A percentile compares a stretch with the other conserved stretches of the same genome.
phyloP scores from a whole-genome alignment of 2,329 filamentous ascomycete species.

The Sporothrix curviconia region DNA sequence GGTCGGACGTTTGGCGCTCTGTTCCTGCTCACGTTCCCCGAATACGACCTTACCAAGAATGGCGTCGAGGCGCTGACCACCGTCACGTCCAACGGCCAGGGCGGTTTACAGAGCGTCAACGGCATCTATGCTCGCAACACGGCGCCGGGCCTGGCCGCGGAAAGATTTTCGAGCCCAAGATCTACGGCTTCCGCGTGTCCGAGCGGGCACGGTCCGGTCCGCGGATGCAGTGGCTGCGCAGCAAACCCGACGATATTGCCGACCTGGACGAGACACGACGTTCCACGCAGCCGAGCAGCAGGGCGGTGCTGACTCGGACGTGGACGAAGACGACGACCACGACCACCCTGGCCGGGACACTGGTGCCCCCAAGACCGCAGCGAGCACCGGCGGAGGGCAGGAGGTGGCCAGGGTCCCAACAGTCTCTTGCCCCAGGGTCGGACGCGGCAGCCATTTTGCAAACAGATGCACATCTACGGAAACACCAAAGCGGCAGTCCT shows the following conservation, averaged over 20 bases:
- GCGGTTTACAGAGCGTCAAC: constrained; percentile 54
- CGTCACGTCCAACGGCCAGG: constrained; percentile 18
- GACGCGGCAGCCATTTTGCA: constrained; percentile 27
- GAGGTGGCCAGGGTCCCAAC: constrained; percentile 33
- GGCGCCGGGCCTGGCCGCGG: constrained; percentile 71
- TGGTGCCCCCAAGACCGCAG: too few species aligned
- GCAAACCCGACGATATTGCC: constrained; percentile 70
- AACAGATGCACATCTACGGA: constrained; percentile 29
- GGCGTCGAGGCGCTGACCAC: constrained; percentile 52
- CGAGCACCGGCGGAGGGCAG: constrained; percentile 54
- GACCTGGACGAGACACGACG: constrained; percentile 71
- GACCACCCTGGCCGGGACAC: too few species aligned
- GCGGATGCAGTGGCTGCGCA: constrained; percentile 92
- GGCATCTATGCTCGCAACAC: constrained; percentile 83
- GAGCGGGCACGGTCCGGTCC: constrained; percentile 85
- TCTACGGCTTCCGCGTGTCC: constrained; percentile 93
- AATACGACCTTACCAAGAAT: constrained; percentile 78
- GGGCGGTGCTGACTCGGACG: constrained; percentile 43
- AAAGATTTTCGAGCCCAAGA: constrained; percentile 87
- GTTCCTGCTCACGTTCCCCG: constrained; percentile 97
- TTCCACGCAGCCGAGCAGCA: constrained; percentile 46
- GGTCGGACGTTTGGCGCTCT: constrained; percentile 94
- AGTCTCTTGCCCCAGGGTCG: constrained; percentile 10
- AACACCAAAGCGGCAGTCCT: constrained; percentile 48
- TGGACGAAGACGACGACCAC: constrained; percentile 47